Conservation (phyloP, 1,284 basidiomycete genomes). For the Mycena sp. region DNA sequence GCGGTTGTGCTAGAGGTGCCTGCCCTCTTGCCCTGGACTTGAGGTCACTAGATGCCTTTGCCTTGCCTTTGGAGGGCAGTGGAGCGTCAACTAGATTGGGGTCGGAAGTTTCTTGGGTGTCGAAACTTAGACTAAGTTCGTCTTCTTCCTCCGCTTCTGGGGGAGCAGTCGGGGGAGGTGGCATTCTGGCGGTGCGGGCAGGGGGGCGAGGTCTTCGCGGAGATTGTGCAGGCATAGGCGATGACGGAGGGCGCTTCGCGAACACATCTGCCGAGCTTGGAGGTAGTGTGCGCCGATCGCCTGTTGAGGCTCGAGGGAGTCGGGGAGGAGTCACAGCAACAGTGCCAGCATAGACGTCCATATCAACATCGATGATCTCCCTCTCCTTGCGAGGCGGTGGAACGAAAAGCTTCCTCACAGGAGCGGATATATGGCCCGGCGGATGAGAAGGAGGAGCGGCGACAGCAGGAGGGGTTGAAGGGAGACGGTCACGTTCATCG, state of each 20-base stretch:
- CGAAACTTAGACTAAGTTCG: slow-evolving; percentile 26
- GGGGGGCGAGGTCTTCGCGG: slow-evolving; percentile 67
- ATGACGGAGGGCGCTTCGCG: slow-evolving; percentile 66
- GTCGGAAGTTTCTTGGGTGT: neutral
- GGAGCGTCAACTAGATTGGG: neutral
- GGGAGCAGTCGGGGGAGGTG: slow-evolving; percentile 32
- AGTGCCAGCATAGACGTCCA: slow-evolving; percentile 31
- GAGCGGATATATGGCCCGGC: neutral
- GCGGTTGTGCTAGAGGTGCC: slow-evolving; percentile 6
- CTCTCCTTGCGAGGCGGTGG: slow-evolving; percentile 25
- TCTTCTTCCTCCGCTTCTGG: slow-evolving; percentile 40
- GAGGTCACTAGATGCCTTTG: neutral
- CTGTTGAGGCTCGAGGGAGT: slow-evolving; percentile 24
- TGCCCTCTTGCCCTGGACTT: slow-evolving; percentile 14
- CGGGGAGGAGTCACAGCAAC: slow-evolving; percentile 20
- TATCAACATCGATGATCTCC: slow-evolving; percentile 50
- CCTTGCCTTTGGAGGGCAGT: slow-evolving; percentile 13
- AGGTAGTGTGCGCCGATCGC: neutral
- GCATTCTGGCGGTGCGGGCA: slow-evolving; percentile 46
- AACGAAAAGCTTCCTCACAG: slow-evolving; percentile 20
- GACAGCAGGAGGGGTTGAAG: slow-evolving; percentile 52
- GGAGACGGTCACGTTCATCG: slow-evolving; percentile 57
- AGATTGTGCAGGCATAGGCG: slow-evolving; percentile 62
- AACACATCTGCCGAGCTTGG: slow-evolving; percentile 50
- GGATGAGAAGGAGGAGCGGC: slow-evolving; percentile 1